Evolutionary conservation across 257 asterid genomes (phyloP).

Genomic region (Buddleja alternifolia): DNA sequence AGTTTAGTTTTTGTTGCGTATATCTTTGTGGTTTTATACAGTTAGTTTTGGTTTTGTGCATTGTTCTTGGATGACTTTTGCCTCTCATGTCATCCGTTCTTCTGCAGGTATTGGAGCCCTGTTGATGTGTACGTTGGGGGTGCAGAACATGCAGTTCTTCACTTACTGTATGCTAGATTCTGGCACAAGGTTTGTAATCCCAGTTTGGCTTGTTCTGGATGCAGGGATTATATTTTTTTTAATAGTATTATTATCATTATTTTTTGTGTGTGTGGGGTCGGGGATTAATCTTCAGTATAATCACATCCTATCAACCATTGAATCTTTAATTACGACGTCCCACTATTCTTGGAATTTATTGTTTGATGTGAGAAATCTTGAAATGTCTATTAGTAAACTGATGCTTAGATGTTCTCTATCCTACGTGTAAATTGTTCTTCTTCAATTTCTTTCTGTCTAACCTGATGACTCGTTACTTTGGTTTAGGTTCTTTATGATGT

Average conservation of each 20-base stretch:
- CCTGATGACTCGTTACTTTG: slow-evolving; percentile 24
- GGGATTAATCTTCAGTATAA: not conserved
- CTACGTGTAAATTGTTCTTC: not conserved
- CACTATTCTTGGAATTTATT: not conserved
- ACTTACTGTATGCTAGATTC: slow-evolving; percentile 96
- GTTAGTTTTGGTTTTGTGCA: slow-evolving; percentile 13
- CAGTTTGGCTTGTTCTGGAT: slow-evolving; percentile 6
- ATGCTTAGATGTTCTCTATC: slow-evolving; percentile 5
- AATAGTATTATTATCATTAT: too few relatives aligned
- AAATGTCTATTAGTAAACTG: slow-evolving; percentile 12
- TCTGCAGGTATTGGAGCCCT: slow-evolving; percentile 93
- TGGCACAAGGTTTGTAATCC: slow-evolving; percentile 91
- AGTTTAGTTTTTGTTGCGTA: slow-evolving; percentile 31
- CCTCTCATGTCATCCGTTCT: slow-evolving; percentile 20
- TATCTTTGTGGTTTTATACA: slow-evolving; percentile 12
- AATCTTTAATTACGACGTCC: slow-evolving; percentile 6
- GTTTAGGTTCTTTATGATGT: slow-evolving; percentile 93
- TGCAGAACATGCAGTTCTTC: slow-evolving; percentile 99
- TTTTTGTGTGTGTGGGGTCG: too few relatives aligned
- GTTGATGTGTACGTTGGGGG: slow-evolving; percentile 99
- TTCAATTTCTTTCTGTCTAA: not conserved
- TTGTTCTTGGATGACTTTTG: slow-evolving; percentile 21
- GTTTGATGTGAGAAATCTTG: slow-evolving; percentile 16
- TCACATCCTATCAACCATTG: not conserved
- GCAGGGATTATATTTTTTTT: not conserved